A percentile compares a stretch with the other conserved stretches of the same genome.
Evolutionary conservation across 2,329 filamentous ascomycete genomes (phyloP).

Genomic region (Beauveria medogensis): DNA sequence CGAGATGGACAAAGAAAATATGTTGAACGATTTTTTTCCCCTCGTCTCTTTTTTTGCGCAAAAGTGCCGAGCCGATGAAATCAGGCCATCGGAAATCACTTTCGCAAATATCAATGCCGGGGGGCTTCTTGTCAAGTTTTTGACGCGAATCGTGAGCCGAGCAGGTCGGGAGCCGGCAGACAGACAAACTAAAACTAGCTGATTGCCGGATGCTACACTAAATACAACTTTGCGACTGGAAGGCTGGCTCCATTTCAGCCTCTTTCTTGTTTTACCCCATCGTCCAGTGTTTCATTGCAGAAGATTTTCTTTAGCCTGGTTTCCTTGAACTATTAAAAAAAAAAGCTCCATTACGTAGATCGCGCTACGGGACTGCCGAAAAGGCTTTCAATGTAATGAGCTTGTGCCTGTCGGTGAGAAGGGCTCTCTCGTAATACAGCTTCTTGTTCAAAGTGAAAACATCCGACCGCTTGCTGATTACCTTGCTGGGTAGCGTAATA

Average conservation of each 20-base stretch:
- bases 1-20: too few relatives aligned
- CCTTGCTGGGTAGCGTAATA: neutral
- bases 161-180: neutral
- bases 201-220: neutral
- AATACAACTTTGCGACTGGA: neutral
- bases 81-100: too few relatives aligned
- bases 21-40: too few relatives aligned
- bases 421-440: neutral
- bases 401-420: neutral
- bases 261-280: neutral
- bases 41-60: too few relatives aligned
- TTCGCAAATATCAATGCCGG: too few relatives aligned
- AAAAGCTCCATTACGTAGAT: neutral
- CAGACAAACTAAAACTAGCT: neutral
- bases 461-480: neutral
- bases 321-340: neutral
- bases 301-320: slow-evolving; percentile 1
- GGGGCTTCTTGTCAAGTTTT: too few relatives aligned
- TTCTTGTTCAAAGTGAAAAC: too few relatives aligned
- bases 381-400: neutral
- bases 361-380: neutral
- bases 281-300: slow-evolving; percentile 11
- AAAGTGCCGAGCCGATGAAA: too few relatives aligned
- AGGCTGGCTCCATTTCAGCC: neutral
- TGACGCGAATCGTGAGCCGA: neutral